These are phyloP conservation scores for Mycena crocata DNA, from an alignment of 768 basidiomycete species.

Conservation along the genomic window DNA sequence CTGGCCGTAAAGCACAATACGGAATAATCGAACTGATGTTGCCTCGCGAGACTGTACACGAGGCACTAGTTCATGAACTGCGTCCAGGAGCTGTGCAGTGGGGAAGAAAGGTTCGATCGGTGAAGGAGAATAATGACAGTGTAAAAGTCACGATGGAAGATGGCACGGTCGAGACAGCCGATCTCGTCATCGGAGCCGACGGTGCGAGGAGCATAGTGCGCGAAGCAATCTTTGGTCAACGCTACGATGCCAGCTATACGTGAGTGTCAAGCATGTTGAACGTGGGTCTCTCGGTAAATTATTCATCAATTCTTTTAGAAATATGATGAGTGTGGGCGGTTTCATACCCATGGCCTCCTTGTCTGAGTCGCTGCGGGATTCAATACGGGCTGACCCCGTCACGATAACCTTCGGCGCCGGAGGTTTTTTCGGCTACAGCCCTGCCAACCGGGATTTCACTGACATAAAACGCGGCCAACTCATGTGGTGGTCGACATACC, in stretches of 20 bases:
- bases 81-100: constrained; percentile 44
- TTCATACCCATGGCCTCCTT: constrained; percentile 48
- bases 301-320: constrained; percentile 37
- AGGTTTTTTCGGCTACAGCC: constrained; percentile 53
- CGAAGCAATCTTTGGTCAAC: constrained; percentile 44
- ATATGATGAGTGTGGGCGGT: constrained; percentile 51
- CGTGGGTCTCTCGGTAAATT: background rate
- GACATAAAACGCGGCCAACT: constrained; percentile 31
- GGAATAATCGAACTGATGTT: constrained; percentile 48
- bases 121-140: constrained; percentile 41
- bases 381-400: constrained; percentile 43
- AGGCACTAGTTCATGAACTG: constrained; percentile 46
- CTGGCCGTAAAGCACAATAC: constrained; percentile 45
- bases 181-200: constrained; percentile 55
- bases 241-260: constrained; percentile 44
- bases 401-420: constrained; percentile 52
- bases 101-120: constrained; percentile 42
- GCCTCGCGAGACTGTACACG: constrained; percentile 47
- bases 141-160: constrained; percentile 44
- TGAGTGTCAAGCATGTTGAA: constrained; percentile 30
- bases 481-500: constrained; percentile 58
- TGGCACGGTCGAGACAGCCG: constrained; percentile 46
- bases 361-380: constrained; percentile 40
- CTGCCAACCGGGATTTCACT: constrained; percentile 10
- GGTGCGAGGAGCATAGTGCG: constrained; percentile 52